These are phyloP conservation scores for Phaffia australis DNA, from an alignment of 768 basidiomycete genomes.

Conservation along the genomic window DNA sequence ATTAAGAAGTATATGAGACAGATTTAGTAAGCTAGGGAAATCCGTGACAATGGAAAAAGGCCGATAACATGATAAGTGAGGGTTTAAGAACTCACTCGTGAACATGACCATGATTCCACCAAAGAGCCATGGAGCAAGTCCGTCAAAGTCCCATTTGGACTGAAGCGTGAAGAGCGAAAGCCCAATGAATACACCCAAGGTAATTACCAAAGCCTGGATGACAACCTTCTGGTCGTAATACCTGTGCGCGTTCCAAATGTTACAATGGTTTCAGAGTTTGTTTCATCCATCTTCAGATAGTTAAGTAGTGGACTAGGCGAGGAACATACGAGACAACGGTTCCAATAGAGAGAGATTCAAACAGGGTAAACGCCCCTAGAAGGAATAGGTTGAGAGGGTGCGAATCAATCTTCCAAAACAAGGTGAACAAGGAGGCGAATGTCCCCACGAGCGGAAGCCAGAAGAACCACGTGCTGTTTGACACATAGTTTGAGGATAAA, in stretches of 20 bases:
- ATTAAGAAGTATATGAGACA: constrained; percentile 11
- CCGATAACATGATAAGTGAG: not conserved
- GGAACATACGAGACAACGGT: constrained; percentile 44
- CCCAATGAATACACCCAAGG: constrained; percentile 59
- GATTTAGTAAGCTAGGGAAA: constrained; percentile 26
- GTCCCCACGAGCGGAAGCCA: constrained; percentile 13
- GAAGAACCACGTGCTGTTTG: not conserved
- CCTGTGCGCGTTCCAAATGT: too few species aligned
- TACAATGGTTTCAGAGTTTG: not conserved
- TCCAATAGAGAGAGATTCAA: constrained; percentile 89
- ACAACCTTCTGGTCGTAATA: constrained; percentile 47
- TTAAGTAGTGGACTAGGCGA: not conserved
- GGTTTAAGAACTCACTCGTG: constrained; percentile 10
- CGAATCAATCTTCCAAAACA: constrained; percentile 21
- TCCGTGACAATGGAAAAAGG: constrained; percentile 55
- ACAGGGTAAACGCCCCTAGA: constrained; percentile 71
- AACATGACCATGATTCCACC: constrained; percentile 63
- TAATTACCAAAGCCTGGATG: constrained; percentile 60
- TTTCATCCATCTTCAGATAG: not conserved
- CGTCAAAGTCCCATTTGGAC: constrained; percentile 74
- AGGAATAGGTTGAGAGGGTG: constrained; percentile 57
- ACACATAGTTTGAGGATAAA: too few species aligned
- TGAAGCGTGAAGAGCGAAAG: constrained; percentile 72
- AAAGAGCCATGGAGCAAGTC: constrained; percentile 83
- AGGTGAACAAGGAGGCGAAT: constrained; percentile 20